phyloP scores from a whole-genome alignment of 805 yeast species.

The Cyberlindnera japonica region DNA sequence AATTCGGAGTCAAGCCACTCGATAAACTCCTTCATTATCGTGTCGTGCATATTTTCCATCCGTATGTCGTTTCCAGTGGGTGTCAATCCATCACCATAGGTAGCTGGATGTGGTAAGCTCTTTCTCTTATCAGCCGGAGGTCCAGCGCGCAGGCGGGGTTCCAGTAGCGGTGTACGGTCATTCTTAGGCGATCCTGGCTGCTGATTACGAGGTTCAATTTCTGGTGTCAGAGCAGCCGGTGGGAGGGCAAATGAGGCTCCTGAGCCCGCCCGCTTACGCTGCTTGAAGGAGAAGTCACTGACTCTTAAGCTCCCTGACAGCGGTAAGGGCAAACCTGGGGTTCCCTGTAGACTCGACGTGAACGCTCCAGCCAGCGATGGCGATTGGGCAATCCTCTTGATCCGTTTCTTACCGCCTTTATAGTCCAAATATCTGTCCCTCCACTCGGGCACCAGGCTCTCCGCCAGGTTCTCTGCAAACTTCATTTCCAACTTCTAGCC shows the following conservation, averaged over 20 bases:
- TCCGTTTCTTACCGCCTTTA: slow-evolving; percentile 37
- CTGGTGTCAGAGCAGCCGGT: slow-evolving; percentile 22
- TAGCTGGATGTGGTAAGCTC: slow-evolving; percentile 5
- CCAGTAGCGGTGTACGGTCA: slow-evolving; percentile 26
- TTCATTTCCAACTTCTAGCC: too few species aligned
- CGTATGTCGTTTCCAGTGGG: slow-evolving; percentile 8
- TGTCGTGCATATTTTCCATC: slow-evolving; percentile 26
- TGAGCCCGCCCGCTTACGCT: neutral
- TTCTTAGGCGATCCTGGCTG: slow-evolving; percentile 5
- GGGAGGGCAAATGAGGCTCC: slow-evolving; percentile 18
- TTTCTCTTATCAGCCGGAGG: neutral
- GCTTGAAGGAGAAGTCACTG: slow-evolving; percentile 9
- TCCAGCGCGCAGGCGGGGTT: slow-evolving; percentile 1
- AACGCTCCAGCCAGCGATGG: slow-evolving; percentile 10
- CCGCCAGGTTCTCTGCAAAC: slow-evolving; percentile 22
- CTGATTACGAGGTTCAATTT: slow-evolving; percentile 9
- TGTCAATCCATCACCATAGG: slow-evolving; percentile 21
- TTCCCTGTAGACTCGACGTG: slow-evolving; percentile 1
- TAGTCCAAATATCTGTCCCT: slow-evolving; percentile 74
- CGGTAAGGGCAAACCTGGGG: slow-evolving; percentile 5
- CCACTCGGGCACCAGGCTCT: slow-evolving; percentile 73
- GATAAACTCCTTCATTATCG: slow-evolving; percentile 48
- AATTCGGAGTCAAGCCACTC: slow-evolving; percentile 66
- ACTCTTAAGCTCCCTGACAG: slow-evolving; percentile 1
- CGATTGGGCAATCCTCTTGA: slow-evolving; percentile 24